Evolutionary conservation across 2,329 filamentous ascomycete species (phyloP).

Genomic region (Sclerotinia glacialis): DNA sequence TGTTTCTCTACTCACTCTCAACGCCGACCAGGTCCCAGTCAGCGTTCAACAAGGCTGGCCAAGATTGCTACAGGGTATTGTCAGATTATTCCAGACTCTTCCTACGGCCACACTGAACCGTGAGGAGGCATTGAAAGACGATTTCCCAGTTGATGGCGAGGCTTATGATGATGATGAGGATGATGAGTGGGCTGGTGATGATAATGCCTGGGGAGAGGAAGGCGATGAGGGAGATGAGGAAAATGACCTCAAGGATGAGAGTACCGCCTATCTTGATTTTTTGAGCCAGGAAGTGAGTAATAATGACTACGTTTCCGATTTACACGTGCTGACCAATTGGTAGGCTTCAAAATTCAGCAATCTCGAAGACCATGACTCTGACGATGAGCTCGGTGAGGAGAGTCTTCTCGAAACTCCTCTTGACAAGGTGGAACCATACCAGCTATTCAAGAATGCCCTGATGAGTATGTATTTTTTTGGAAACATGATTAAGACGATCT

Average conservation of each 20-base stretch:
- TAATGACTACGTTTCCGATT: background rate
- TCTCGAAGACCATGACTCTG: slow-evolving; percentile 65
- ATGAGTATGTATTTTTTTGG: slow-evolving; percentile 60
- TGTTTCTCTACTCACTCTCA: slow-evolving; percentile 75
- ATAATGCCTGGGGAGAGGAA: slow-evolving; percentile 75
- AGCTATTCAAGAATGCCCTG: slow-evolving; percentile 78
- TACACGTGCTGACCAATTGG: slow-evolving; percentile 20
- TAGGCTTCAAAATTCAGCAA: slow-evolving; percentile 81
- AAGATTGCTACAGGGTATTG: slow-evolving; percentile 77
- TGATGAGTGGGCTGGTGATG: slow-evolving; percentile 71
- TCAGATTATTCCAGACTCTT: slow-evolving; percentile 86
- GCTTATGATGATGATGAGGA: slow-evolving; percentile 70
- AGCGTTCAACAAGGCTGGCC: slow-evolving; percentile 97
- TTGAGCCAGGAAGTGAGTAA: slow-evolving; percentile 76
- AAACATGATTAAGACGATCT: background rate
- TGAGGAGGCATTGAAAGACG: slow-evolving; percentile 87
- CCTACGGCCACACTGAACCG: slow-evolving; percentile 86
- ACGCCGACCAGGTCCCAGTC: slow-evolving; percentile 77
- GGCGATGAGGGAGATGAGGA: slow-evolving; percentile 55
- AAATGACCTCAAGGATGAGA: slow-evolving; percentile 78
- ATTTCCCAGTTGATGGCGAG: slow-evolving; percentile 67
- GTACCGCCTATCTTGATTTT: slow-evolving; percentile 92
- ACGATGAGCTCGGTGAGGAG: slow-evolving; percentile 89
- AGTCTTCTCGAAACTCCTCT: slow-evolving; percentile 91
- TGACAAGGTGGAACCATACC: slow-evolving; percentile 93